Percentiles rank a stretch among this genome's conserved stretches.
Evolutionary conservation across 2,329 filamentous ascomycete genomes (phyloP).

Genomic region (Ceratocystis ficicola): DNA sequence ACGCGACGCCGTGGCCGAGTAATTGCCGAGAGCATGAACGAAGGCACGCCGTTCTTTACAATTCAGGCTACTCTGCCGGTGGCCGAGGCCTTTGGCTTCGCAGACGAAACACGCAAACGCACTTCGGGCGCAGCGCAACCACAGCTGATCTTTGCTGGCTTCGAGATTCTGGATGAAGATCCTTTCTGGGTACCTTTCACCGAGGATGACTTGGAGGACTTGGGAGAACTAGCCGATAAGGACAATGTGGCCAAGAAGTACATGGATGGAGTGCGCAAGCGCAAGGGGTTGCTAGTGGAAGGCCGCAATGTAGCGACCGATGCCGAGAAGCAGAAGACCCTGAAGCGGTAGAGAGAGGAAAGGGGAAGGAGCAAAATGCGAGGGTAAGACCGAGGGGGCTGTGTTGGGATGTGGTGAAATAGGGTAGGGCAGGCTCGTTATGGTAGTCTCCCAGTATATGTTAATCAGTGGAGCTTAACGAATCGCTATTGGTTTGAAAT

Average conservation of each 20-base stretch:
- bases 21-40: constrained; percentile 80
- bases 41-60: constrained; percentile 92
- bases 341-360: constrained; percentile 42
- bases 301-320: constrained; percentile 65
- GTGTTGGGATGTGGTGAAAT: background rate
- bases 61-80: constrained; percentile 81
- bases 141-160: constrained; percentile 86
- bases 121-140: constrained; percentile 83
- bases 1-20: constrained; percentile 84
- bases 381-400: background rate
- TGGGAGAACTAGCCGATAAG: constrained; percentile 82
- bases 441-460: background rate
- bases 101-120: constrained; percentile 89
- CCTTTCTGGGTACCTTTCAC: constrained; percentile 97
- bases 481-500: background rate
- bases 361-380: background rate
- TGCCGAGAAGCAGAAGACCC: constrained; percentile 79
- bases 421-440: no score
- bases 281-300: constrained; percentile 81
- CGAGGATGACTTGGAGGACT: constrained; percentile 89
- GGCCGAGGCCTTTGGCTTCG: constrained; percentile 90
- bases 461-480: background rate
- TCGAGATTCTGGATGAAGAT: constrained; percentile 86
- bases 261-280: constrained; percentile 73
- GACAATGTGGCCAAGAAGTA: constrained; percentile 96